Conservation (phyloP, 441 rosid genomes). For the Erysimum cheiri region DNA sequence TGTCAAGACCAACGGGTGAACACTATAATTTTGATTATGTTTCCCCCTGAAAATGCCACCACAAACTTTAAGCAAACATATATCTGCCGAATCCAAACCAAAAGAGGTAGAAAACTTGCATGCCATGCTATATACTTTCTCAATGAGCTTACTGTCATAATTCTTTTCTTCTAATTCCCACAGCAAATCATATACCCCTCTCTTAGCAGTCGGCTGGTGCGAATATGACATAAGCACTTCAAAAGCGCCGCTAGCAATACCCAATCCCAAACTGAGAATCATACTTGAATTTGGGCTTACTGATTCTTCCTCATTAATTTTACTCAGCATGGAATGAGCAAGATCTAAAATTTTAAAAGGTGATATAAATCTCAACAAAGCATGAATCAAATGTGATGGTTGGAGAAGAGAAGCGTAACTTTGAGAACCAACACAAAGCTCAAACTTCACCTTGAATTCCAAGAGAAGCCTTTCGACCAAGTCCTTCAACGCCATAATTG, state of each 20-base stretch:
- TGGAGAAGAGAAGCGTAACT: constrained; percentile 58
- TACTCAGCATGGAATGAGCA: constrained; percentile 64
- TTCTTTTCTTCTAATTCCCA: constrained; percentile 61
- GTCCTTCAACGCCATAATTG: constrained; percentile 53
- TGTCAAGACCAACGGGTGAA: constrained; percentile 67
- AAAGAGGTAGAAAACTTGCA: constrained; percentile 63
- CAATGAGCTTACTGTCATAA: constrained; percentile 59
- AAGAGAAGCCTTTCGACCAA: constrained; percentile 53
- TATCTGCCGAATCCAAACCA: constrained; percentile 59
- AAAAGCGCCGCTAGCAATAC: constrained; percentile 73
- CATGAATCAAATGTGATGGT: constrained; percentile 59
- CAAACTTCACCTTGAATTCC: constrained; percentile 54
- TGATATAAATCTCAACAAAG: constrained; percentile 62
- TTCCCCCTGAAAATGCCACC: constrained; percentile 54
- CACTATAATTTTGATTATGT: constrained; percentile 44
- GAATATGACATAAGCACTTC: constrained; percentile 60
- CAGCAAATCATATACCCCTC: constrained; percentile 51
- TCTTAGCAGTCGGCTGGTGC: constrained; percentile 56
- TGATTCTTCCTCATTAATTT: constrained; percentile 46
- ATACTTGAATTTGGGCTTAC: constrained; percentile 43
- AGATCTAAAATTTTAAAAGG: constrained; percentile 75
- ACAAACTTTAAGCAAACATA: constrained; percentile 73
- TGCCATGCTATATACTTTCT: constrained; percentile 61
- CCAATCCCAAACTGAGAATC: constrained; percentile 60
- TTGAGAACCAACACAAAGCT: constrained; percentile 55